These are phyloP conservation scores for Cladorrhinum samala DNA, from an alignment of 495 filamentous ascomycete genomes.

Conservation along the genomic window DNA sequence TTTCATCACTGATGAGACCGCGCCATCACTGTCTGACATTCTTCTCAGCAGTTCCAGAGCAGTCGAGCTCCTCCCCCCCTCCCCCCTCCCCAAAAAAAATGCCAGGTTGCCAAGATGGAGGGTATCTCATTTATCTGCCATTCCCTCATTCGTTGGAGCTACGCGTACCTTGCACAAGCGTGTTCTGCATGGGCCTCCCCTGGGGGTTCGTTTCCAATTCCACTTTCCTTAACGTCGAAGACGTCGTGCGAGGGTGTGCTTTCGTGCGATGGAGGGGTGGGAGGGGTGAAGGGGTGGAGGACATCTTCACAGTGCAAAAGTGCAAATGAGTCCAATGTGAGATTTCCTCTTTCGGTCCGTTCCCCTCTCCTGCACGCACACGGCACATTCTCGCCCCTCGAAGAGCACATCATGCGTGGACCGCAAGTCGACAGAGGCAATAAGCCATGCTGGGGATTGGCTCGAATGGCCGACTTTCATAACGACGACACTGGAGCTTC, in stretches of 20 bases:
- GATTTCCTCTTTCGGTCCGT: not conserved
- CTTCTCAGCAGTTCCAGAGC: not conserved
- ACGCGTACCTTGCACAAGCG: conserved; percentile 11
- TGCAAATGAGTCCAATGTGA: not conserved
- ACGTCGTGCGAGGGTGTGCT: no score
- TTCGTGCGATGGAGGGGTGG: not conserved
- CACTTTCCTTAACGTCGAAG: not conserved
- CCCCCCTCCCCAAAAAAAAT: not conserved
- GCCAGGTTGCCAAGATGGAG: not conserved
- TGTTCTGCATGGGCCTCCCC: no score
- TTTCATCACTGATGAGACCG: no score
- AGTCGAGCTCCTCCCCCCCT: not conserved
- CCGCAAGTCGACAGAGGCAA: no score
- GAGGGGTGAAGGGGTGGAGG: no score
- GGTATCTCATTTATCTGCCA: not conserved
- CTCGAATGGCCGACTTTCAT: not conserved
- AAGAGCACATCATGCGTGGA: no score
- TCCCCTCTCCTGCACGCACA: not conserved
- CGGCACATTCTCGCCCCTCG: not conserved
- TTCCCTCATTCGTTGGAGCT: not conserved
- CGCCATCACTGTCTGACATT: no score
- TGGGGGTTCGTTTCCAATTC: no score
- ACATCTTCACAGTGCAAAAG: no score
- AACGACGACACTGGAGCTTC: no score
- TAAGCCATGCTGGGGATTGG: no score